Evolutionary conservation across 805 yeast species (phyloP), one percentile per base, ranked within the genome.

Genomic region (Scheffersomyces amazonensis): DNA sequence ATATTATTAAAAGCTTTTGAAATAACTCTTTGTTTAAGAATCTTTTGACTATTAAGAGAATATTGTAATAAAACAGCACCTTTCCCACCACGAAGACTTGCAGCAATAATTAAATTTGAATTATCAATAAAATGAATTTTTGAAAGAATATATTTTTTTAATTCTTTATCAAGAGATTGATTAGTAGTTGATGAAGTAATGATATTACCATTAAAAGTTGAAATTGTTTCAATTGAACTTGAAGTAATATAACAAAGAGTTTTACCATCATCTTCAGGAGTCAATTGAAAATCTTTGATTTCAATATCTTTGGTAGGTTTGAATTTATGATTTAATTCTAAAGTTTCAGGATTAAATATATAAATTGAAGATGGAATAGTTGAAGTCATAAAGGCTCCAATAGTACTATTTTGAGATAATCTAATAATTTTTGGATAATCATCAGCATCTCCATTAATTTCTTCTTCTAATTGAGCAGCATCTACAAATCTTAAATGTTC

Each of bases 311-410:
- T 62, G 19, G 60, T 54, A 1, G 88, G 73, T 40, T 69, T 76
- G 40, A 76, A 73, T 51, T 73, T 80, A 49, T 69, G 72, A 31
- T 68, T 71, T 41, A 76, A 74, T 33, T 74, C 77, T 40, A 87
- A 62, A 19, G 75, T 64, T 5, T 69, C 73, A 1, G 73, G 71
- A 45, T 81, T 77, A 43, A 87, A 74, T 16, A 84, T 64, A 53
- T 78, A 81, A 15, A 87, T 66, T 4, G 73, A 61, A 0, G 87
- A 78, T 0, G 93, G 91, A 5, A 70, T 62, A 16, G 72, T 68
- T 13, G 91, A 80, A 18, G 90, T 80, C 41, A 87, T 80, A 40
- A 85, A 66, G 2, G 83, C 86, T 5, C 87, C 87, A 8, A 77
- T 64, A 2, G 77, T 53, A n/a, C 78, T 81, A 51, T 81, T 81